phyloP scores from a whole-genome alignment of 140 eudicot species.

The Ambrosia hybrid region DNA sequence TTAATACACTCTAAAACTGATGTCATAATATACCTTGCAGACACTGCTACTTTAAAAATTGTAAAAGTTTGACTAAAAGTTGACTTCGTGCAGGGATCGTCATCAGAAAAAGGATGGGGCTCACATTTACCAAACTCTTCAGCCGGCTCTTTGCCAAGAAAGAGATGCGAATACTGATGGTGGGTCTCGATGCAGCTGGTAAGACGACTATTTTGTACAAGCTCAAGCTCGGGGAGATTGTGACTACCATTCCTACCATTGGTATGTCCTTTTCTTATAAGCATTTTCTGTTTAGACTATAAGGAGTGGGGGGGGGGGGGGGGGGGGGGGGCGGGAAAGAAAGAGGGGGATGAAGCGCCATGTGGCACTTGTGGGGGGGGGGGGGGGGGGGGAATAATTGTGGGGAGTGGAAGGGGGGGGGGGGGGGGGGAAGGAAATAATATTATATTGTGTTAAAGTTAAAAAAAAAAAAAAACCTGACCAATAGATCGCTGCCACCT shows the following conservation, averaged over 20 bases:
- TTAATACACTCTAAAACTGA: background rate
- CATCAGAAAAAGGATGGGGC: slow-evolving; percentile 52
- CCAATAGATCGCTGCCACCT: too few species aligned
- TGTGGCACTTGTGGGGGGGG: too few species aligned
- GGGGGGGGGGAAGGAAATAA: too few species aligned
- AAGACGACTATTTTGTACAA: slow-evolving; percentile 65
- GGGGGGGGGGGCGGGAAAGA: too few species aligned
- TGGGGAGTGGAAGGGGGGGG: too few species aligned
- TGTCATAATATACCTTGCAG: background rate
- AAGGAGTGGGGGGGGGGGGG: too few species aligned
- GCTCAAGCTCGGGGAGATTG: slow-evolving; percentile 57
- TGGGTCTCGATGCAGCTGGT: slow-evolving; percentile 69
- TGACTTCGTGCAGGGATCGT: slow-evolving; percentile 31
- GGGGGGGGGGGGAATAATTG: too few species aligned
- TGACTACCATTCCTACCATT: slow-evolving; percentile 48
- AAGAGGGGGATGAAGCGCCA: too few species aligned
- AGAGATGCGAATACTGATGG: slow-evolving; percentile 63
- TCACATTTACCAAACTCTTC: slow-evolving; percentile 55
- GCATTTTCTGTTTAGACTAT: background rate
- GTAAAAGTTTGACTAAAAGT: background rate
- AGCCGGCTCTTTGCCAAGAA: slow-evolving; percentile 56
- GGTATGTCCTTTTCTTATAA: slow-evolving; percentile 24
- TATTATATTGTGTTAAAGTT: too few species aligned
- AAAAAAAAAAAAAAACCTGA: too few species aligned
- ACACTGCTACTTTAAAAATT: background rate